Evolutionary conservation across 768 basidiomycete species (phyloP).

Genomic region (Kwoniella pini): DNA sequence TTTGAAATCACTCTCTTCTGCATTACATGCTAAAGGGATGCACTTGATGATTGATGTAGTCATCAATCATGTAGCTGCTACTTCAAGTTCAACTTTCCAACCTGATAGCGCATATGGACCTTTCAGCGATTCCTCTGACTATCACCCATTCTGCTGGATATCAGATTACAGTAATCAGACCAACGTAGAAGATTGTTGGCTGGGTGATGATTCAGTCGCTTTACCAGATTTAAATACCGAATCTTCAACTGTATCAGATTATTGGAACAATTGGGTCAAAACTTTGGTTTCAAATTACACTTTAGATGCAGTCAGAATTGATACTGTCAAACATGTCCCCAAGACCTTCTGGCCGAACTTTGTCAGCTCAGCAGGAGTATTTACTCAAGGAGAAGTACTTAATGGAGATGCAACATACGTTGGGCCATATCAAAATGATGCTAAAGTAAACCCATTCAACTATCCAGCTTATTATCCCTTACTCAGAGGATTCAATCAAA

Average conservation of each 20-base stretch:
- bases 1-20: conserved; percentile 66
- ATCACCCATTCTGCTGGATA: conserved; percentile 77
- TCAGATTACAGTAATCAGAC: conserved; percentile 66
- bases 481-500: conserved; percentile 49
- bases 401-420: conserved; percentile 49
- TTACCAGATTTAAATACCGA: conserved; percentile 78
- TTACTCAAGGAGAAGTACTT: conserved; percentile 79
- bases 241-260: conserved; percentile 64
- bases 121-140: conserved; percentile 60
- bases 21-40: conserved; percentile 74
- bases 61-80: conserved; percentile 77
- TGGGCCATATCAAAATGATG: conserved; percentile 46
- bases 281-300: conserved; percentile 68
- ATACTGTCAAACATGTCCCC: conserved; percentile 64
- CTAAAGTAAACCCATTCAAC: conserved; percentile 50
- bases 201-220: conserved; percentile 73
- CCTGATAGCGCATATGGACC: conserved; percentile 42
- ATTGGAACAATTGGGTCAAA: conserved; percentile 70
- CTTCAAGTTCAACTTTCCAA: conserved; percentile 65
- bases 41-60: conserved; percentile 85
- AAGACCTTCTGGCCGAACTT: conserved; percentile 76
- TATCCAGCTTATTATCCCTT: conserved; percentile 54
- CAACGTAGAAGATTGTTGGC: conserved; percentile 76
- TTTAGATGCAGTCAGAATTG: conserved; percentile 85
- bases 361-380: conserved; percentile 72